phyloP scores from a whole-genome alignment of 1,139 yeast genomes.

The Geotrichum aggregatum region DNA sequence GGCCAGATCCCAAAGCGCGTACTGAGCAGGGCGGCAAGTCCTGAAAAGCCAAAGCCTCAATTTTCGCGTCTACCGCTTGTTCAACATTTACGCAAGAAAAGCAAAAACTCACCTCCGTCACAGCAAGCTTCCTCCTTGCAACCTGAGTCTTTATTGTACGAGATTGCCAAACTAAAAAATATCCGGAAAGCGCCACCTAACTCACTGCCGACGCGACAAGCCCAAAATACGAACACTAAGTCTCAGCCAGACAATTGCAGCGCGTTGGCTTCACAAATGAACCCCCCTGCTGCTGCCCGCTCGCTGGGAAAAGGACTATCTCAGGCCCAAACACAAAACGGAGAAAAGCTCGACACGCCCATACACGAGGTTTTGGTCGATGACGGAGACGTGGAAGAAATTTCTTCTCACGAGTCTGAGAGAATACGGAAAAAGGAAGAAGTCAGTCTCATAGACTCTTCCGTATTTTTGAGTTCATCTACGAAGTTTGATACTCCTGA shows the following conservation, averaged over 20 bases:
- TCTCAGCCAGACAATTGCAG: neutral
- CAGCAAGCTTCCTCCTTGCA: neutral
- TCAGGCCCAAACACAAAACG: no score
- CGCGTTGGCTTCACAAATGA: no score
- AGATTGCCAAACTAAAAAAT: constrained; percentile 13
- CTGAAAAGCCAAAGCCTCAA: constrained; percentile 10
- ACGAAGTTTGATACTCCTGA: constrained; percentile 2
- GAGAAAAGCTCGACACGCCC: neutral
- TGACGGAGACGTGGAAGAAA: neutral
- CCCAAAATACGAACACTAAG: neutral
- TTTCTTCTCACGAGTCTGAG: neutral
- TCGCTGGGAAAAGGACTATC: no score
- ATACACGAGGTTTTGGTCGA: neutral
- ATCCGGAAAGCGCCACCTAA: neutral
- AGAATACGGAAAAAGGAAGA: constrained; percentile 1
- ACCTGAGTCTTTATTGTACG: neutral
- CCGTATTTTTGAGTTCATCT: neutral
- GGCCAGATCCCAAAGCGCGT: constrained; percentile 11
- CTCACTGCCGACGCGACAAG: neutral
- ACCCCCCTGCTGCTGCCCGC: no score
- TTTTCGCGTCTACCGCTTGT: neutral
- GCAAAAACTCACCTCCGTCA: constrained; percentile 15
- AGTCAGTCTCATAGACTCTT: constrained; percentile 8
- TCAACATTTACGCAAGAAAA: constrained; percentile 14
- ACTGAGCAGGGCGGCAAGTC: constrained; percentile 12